Evolutionary conservation across 768 basidiomycete species (phyloP).

Genomic region (Kwoniella mangroviensis): DNA sequence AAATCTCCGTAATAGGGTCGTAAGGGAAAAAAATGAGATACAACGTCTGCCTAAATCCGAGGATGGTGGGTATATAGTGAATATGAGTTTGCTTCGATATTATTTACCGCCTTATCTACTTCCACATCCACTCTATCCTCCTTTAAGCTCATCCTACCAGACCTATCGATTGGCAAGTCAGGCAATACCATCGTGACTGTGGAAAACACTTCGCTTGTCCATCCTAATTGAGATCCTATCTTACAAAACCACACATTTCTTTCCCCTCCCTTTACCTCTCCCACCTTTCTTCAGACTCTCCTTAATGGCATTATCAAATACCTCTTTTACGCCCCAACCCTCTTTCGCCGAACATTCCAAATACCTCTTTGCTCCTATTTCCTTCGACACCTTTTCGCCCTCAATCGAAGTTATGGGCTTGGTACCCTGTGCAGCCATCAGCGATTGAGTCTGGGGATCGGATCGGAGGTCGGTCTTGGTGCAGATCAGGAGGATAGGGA

Average conservation of each 20-base stretch:
- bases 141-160: not conserved
- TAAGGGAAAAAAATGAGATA: not conserved
- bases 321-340: conserved; percentile 86
- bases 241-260: conserved; percentile 72
- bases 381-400: conserved; percentile 80
- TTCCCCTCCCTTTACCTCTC: conserved; percentile 73
- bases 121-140: not conserved
- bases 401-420: conserved; percentile 78
- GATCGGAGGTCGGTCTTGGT: conserved; percentile 58
- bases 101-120: not conserved
- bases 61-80: not conserved
- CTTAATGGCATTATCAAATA: conserved; percentile 83
- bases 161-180: too few relatives aligned
- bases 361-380: conserved; percentile 87
- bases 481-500: conserved; percentile 56
- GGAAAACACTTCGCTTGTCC: not conserved
- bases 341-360: conserved; percentile 92
- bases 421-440: conserved; percentile 74
- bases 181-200: too few relatives aligned
- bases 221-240: not conserved
- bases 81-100: not conserved
- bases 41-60: not conserved
- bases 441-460: conserved; percentile 49
- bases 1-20: not conserved
- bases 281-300: conserved; percentile 79